Base-by-base conservation (phyloP, 495 filamentous ascomycete species). In the Chaetomium cochliodes region DNA sequence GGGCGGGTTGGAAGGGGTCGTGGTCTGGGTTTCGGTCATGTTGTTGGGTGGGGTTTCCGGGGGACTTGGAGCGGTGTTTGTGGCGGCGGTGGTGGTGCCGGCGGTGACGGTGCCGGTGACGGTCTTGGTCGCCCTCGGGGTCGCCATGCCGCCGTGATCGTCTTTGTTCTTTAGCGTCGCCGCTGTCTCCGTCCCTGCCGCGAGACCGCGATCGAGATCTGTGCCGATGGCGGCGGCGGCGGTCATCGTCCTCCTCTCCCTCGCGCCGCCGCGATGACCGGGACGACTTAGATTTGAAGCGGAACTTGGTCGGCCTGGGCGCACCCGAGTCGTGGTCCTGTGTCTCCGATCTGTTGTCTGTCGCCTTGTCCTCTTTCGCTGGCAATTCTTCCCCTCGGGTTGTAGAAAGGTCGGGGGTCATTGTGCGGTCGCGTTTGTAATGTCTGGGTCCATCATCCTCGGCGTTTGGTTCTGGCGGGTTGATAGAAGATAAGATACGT, bases 271-370 rank as follows among this genome's bases (percentile, higher is more conserved):
- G 63, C 13, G 62, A 68, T 18, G 62, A 56, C 41, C 49, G 46
- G 25, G 63, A 68, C 9, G 62, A 56, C 42, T 76, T 74, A 26
- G 75, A 77, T 70, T 86, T 90, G 77, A 90, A 87, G 49, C 84
- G 85, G 74, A 90, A 87, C 72, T 79, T 86, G 8, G 78, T 79
- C 1, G 70, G 56, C 58, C 67, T 77, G 22, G 65, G 68, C 41
- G 47, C 56, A 9, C n/a, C 25, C 1, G 23, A 42, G 28, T 42
- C 55, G 33, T 22, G 3, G 3, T 33, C 26, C 28, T 25, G 23
- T 30, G 7, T 37, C 18, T 57, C 58, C 51, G 52, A 12, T 41
- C 41, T 26, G 25, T 47, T 22, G 11, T 18, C 18, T 3, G 37
- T 37, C 9, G 33, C 18, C 16, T 42, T 23, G 18, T 41, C 26